Evolutionary conservation across 768 basidiomycete genomes (phyloP).

Genomic region (Mycena sanguinolenta): DNA sequence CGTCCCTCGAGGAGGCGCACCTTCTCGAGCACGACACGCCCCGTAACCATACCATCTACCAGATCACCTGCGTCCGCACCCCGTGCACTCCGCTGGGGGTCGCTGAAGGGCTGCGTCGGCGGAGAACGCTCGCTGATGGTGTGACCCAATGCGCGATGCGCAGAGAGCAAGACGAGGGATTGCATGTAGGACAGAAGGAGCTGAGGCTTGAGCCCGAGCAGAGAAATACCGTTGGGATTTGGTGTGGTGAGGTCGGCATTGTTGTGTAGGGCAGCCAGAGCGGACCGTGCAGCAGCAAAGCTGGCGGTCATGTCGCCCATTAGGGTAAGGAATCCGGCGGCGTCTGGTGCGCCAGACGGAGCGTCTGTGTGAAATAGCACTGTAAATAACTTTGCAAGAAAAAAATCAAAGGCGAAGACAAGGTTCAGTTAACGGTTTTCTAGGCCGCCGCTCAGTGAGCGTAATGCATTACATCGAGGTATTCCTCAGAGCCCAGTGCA

Average conservation of each 20-base stretch:
- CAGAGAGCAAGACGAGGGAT: slow-evolving; percentile 62
- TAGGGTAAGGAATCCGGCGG: slow-evolving; percentile 44
- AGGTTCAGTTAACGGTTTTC: slow-evolving; percentile 66
- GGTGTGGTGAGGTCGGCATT: background rate
- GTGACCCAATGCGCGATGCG: slow-evolving; percentile 79
- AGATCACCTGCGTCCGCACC: slow-evolving; percentile 79
- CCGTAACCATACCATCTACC: slow-evolving; percentile 84
- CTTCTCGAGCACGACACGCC: slow-evolving; percentile 90
- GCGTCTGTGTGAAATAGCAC: slow-evolving; percentile 18
- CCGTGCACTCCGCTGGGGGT: slow-evolving; percentile 62
- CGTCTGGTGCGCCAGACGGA: background rate
- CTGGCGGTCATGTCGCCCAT: slow-evolving; percentile 73
- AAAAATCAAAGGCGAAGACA: slow-evolving; percentile 10
- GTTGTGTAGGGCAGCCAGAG: background rate
- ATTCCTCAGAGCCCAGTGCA: slow-evolving; percentile 72
- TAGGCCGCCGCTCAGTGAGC: slow-evolving; percentile 64
- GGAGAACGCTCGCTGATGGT: slow-evolving; percentile 65
- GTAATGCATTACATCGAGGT: slow-evolving; percentile 61
- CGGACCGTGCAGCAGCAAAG: slow-evolving; percentile 57
- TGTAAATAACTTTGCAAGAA: slow-evolving; percentile 5
- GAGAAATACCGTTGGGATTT: slow-evolving; percentile 81
- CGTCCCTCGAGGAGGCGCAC: slow-evolving; percentile 85
- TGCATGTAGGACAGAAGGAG: slow-evolving; percentile 69
- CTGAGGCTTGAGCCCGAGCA: slow-evolving; percentile 90
- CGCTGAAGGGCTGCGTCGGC: slow-evolving; percentile 66